These are phyloP conservation scores for Lentinula lateritia DNA, from an alignment of 768 basidiomycete species.

Conservation along the genomic window DNA sequence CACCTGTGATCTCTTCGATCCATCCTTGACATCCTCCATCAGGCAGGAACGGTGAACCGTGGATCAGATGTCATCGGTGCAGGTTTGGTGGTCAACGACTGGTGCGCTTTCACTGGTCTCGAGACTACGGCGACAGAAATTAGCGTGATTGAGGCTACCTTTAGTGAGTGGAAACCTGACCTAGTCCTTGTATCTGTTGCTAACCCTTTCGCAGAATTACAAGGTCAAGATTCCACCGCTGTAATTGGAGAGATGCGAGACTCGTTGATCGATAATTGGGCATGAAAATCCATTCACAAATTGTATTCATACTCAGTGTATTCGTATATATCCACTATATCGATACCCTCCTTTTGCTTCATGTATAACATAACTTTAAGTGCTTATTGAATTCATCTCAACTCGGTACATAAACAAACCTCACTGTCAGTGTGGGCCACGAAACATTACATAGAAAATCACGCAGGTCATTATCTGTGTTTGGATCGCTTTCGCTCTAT, in stretches of 20 bases:
- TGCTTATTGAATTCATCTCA: too few species aligned
- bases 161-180: conserved; percentile 59
- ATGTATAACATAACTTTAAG: neutral
- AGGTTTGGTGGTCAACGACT: conserved; percentile 97
- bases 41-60: conserved; percentile 98
- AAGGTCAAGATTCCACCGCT: conserved; percentile 77
- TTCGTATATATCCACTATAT: neutral
- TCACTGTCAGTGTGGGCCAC: too few species aligned
- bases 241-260: conserved; percentile 92
- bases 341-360: neutral
- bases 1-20: neutral
- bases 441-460: too few species aligned
- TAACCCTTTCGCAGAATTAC: conserved; percentile 55
- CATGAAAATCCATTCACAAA: conserved; percentile 32
- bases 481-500: neutral
- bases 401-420: too few species aligned
- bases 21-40: conserved; percentile 2
- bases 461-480: neutral
- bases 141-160: conserved; percentile 94
- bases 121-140: conserved; percentile 99
- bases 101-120: conserved; percentile 98
- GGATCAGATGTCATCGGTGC: conserved; percentile 98
- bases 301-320: neutral
- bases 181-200: neutral
- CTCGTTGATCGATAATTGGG: conserved; percentile 89